Base-by-base conservation (phyloP, 352 stramenopile species). In the Phytophthora agathidicida region DNA sequence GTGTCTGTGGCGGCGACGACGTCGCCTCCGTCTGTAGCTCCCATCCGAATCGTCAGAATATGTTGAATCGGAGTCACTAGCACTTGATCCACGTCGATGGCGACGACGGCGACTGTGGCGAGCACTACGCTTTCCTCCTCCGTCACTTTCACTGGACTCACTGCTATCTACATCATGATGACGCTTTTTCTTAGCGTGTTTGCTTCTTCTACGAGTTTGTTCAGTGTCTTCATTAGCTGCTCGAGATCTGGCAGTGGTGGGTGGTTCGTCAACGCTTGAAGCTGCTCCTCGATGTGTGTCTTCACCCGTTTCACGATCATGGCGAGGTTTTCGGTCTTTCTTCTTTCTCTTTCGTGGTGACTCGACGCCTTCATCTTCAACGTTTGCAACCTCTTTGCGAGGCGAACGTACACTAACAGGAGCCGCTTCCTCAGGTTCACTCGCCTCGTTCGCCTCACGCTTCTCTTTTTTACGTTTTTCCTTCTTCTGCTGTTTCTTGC, bases 281-380 rank as follows among this genome's bases (percentile, higher is more conserved):
- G 14, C 42, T 43, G 5, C 38, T 3, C 26, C 31, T 68, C 60
- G 32, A 51, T 19, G 5, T 22, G 35, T 39, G 7, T 72, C 68
- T n/a, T 54, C 48, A 0, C 24, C 47, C 11, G 37, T 52, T 3
- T 80, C 71, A 17, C 67, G 62, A 26, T 66, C 63, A 30, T 58
- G 52, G 20, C 71, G 73, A 52, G 72, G 77, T 17, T 88, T 75
- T 33, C 64, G 60, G 13, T 53, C 61, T 31, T 89, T 89, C 47
- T 91, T 89, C 60, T 86, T 88, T 35, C 73, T 82, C 52, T 89
- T 91, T 11, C 71, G 74, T 7, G 80, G 75, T 36, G 76, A 84
- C 16, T 88, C 74, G 10, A 32, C 60, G 13, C 31, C 53, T 37
- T 75, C 61, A 14, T 71, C 53, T 4, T 65, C 71, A 26, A 45